Evolutionary conservation across 306 rosid genomes (phyloP).

Genomic region (Gleditsia sinensis): DNA sequence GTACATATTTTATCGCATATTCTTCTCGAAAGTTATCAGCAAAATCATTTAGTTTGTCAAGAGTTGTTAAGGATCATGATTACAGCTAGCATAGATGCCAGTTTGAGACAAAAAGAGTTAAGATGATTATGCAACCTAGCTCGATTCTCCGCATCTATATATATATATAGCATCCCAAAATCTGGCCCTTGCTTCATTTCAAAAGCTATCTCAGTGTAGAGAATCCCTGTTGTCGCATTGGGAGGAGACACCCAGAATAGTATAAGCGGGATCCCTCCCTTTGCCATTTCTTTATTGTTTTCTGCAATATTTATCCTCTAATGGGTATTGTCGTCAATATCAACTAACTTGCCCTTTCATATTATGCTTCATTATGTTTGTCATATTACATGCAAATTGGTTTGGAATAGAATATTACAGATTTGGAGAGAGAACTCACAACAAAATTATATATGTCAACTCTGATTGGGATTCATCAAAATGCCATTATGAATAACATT

Average conservation of each 20-base stretch:
- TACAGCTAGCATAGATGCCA: no score
- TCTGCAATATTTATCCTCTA: background rate
- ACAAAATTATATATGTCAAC: background rate
- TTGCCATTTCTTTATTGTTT: constrained; percentile 3
- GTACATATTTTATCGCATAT: no score
- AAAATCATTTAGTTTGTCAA: no score
- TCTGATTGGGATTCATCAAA: background rate
- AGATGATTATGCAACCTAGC: no score
- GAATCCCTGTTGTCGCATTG: constrained; percentile 10
- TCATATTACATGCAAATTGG: background rate
- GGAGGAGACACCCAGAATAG: constrained; percentile 26
- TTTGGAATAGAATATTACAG: constrained; percentile 18
- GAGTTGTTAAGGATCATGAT: no score
- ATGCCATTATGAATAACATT: background rate
- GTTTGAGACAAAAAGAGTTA: no score
- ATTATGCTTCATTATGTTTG: background rate
- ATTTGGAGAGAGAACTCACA: constrained; percentile 14
- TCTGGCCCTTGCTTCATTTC: background rate
- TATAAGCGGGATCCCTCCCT: constrained; percentile 3
- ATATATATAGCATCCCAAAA: no score
- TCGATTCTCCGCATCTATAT: no score
- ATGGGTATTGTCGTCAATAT: background rate
- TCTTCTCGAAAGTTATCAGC: no score
- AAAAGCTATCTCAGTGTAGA: background rate
- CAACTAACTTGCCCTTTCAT: background rate